Evolutionary conservation across 768 basidiomycete genomes (phyloP).

Genomic region (Paxillus rubicundulus): DNA sequence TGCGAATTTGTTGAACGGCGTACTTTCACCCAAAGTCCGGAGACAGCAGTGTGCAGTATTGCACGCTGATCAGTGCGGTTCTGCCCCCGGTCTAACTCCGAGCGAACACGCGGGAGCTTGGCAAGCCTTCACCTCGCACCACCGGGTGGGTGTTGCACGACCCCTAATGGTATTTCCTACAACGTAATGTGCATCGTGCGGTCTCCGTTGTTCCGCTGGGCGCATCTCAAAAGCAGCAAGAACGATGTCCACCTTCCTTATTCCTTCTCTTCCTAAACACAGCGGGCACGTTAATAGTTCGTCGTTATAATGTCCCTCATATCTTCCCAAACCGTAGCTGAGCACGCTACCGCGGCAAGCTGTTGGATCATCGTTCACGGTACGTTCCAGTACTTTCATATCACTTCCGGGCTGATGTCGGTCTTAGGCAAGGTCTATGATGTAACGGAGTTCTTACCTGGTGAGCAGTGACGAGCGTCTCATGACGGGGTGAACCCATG

Average conservation of each 20-base stretch:
- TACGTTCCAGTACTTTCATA: constrained; percentile 19
- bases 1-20: neutral
- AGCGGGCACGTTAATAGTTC: neutral
- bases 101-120: neutral
- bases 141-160: neutral
- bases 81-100: constrained; percentile 22
- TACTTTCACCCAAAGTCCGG: constrained; percentile 15
- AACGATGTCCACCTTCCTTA: neutral
- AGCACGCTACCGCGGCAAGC: constrained; percentile 50
- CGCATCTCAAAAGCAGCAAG: constrained; percentile 11
- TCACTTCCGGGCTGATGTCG: neutral
- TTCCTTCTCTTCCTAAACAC: neutral
- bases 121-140: neutral
- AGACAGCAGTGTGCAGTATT: neutral
- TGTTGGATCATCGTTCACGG: constrained; percentile 79
- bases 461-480: constrained; percentile 28
- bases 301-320: constrained; percentile 17
- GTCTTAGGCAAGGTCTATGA: constrained; percentile 63
- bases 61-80: neutral
- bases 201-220: constrained; percentile 16
- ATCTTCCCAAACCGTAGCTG: constrained; percentile 43
- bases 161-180: neutral
- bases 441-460: constrained; percentile 67
- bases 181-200: constrained; percentile 1
- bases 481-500: neutral